These are phyloP conservation scores for Ascochyta fabae DNA, from an alignment of 2,329 filamentous ascomycete species.

Conservation along the genomic window DNA sequence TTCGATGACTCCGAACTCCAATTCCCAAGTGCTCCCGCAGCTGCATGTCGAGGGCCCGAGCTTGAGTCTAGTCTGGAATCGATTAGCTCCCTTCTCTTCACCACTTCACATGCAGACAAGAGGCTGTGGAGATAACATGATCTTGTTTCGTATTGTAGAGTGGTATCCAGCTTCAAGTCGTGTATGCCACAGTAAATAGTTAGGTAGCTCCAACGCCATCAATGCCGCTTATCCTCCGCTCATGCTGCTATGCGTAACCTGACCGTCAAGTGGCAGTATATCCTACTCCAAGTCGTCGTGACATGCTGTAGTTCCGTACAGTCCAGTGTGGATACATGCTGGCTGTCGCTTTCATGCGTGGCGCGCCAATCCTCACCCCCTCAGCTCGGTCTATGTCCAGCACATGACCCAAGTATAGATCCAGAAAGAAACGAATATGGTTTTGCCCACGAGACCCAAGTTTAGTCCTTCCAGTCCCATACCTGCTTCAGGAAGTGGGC, in stretches of 20 bases:
- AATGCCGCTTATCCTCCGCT: slow-evolving; percentile 34
- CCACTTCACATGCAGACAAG: slow-evolving; percentile 7
- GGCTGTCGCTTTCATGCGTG: not conserved
- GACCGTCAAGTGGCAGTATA: slow-evolving; percentile 7
- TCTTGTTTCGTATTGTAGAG: slow-evolving; percentile 18
- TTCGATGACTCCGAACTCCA: slow-evolving; percentile 18
- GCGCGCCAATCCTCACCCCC: slow-evolving; percentile 2
- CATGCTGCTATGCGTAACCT: slow-evolving; percentile 11
- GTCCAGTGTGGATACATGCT: not conserved
- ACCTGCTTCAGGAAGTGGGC: slow-evolving; percentile 90
- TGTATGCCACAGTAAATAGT: slow-evolving; percentile 29
- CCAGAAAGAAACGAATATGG: slow-evolving; percentile 26
- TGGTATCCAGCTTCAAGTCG: slow-evolving; percentile 22
- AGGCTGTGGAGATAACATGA: not conserved
- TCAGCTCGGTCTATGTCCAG: slow-evolving; percentile 43
- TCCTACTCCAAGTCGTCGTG: slow-evolving; percentile 4
- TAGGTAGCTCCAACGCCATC: slow-evolving; percentile 36
- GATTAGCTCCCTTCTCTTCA: not conserved
- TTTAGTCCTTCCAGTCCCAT: slow-evolving; percentile 89
- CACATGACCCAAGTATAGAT: slow-evolving; percentile 41
- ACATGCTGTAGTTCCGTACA: not conserved
- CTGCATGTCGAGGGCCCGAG: slow-evolving; percentile 7
- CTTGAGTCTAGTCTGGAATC: slow-evolving; percentile 8
- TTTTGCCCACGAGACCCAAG: slow-evolving; percentile 5
- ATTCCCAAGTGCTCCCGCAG: slow-evolving; percentile 13